phyloP scores from a whole-genome alignment of 2,329 filamentous ascomycete species.

The Rachicladosporium sp. region DNA sequence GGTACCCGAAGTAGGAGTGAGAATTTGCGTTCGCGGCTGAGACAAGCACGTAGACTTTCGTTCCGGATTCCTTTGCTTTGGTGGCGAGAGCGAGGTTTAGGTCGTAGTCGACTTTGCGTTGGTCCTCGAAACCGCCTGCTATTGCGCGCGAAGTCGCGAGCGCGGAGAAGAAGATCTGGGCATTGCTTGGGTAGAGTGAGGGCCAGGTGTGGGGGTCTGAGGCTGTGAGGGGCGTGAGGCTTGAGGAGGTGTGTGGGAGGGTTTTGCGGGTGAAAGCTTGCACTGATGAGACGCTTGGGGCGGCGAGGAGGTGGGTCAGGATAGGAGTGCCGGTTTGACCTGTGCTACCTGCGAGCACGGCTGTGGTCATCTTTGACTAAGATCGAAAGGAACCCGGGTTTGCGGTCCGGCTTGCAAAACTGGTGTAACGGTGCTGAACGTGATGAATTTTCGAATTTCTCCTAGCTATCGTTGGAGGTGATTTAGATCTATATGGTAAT shows the following conservation, averaged over 20 bases:
- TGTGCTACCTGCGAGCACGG: slow-evolving; percentile 51
- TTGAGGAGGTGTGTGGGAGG: slow-evolving; percentile 38
- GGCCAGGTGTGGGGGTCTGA: slow-evolving; percentile 60
- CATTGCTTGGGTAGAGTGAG: slow-evolving; percentile 44
- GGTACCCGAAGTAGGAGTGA: slow-evolving; percentile 43
- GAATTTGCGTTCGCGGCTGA: slow-evolving; percentile 44
- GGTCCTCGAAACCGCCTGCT: slow-evolving; percentile 64
- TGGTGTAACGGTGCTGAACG: too few species aligned
- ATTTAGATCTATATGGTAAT: too few species aligned
- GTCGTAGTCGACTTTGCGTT: slow-evolving; percentile 81
- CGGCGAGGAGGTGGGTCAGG: slow-evolving; percentile 48
- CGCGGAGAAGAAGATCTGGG: slow-evolving; percentile 59
- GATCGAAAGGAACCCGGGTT: slow-evolving; percentile 11
- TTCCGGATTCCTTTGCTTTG: slow-evolving; percentile 60
- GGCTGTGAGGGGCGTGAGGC: slow-evolving; percentile 55
- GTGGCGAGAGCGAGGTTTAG: slow-evolving; percentile 68
- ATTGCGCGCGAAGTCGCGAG: slow-evolving; percentile 67
- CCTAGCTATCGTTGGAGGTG: too few species aligned
- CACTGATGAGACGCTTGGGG: slow-evolving; percentile 41
- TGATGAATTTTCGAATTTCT: too few species aligned
- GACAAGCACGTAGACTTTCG: slow-evolving; percentile 65
- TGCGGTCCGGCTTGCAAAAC: slow-evolving; percentile 25
- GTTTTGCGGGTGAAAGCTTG: slow-evolving; percentile 55
- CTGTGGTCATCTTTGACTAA: slow-evolving; percentile 32
- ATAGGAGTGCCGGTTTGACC: slow-evolving; percentile 27